Evolutionary conservation across 2,329 filamentous ascomycete species (phyloP).

Genomic region (Neoarthrinium moseri): DNA sequence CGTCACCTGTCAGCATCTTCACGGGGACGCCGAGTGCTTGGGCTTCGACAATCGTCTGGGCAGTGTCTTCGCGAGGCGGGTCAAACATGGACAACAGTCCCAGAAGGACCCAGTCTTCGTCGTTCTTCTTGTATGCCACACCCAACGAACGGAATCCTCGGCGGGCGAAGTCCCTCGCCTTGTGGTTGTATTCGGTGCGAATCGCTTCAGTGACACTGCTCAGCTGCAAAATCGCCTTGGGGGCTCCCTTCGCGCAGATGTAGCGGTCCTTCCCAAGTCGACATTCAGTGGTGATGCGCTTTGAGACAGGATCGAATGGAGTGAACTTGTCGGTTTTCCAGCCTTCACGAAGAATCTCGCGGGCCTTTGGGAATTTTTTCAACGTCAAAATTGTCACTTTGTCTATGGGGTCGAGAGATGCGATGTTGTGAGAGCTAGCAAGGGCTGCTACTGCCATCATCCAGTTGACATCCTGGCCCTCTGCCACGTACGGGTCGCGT

Average conservation of each 20-base stretch:
- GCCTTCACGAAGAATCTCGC: conserved; percentile 71
- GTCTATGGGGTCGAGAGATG: conserved; percentile 76
- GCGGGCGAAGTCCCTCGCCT: conserved; percentile 72
- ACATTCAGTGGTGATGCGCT: conserved; percentile 72
- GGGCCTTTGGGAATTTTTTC: conserved; percentile 74
- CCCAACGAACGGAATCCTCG: conserved; percentile 80
- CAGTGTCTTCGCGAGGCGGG: conserved; percentile 75
- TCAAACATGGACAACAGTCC: conserved; percentile 67
- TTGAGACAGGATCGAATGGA: conserved; percentile 76
- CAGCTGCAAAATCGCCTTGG: conserved; percentile 71
- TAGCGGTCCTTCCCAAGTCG: conserved; percentile 69
- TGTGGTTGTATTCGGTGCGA: conserved; percentile 66
- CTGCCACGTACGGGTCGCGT: conserved; percentile 73
- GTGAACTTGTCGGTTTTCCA: conserved; percentile 79
- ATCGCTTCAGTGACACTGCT: conserved; percentile 66
- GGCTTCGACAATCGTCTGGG: conserved; percentile 74
- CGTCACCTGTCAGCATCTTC: conserved; percentile 82
- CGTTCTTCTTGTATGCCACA: conserved; percentile 76
- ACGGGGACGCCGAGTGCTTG: conserved; percentile 67
- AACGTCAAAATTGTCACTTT: conserved; percentile 76
- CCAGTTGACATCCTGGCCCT: conserved; percentile 78
- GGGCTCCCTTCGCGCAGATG: conserved; percentile 74
- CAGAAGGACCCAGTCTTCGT: conserved; percentile 61
- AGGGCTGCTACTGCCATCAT: conserved; percentile 81
- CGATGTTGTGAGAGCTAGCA: conserved; percentile 76